phyloP scores from a whole-genome alignment of 331 rosid genomes.

The Malus hybrid region DNA sequence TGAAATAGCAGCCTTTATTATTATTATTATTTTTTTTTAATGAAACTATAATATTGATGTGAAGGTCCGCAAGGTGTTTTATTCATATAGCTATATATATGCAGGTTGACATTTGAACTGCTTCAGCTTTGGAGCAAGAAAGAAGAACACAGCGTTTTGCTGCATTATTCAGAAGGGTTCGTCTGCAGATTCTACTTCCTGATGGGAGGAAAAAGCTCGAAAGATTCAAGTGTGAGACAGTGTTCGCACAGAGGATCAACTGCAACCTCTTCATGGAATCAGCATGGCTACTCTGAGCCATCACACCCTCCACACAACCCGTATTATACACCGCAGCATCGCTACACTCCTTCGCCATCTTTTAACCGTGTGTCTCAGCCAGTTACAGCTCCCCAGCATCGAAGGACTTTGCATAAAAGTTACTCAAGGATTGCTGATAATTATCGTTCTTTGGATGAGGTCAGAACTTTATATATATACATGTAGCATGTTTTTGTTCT shows the following conservation, averaged over 20 bases:
- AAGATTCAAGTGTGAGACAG: constrained; percentile 27
- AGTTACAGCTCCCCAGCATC: constrained; percentile 4
- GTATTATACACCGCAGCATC: constrained; percentile 35
- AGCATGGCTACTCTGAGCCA: constrained; percentile 34
- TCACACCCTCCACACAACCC: constrained; percentile 30
- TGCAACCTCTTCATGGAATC: constrained; percentile 48
- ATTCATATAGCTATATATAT: background rate
- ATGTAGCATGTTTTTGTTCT: background rate
- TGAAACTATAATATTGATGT: background rate
- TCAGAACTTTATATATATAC: background rate
- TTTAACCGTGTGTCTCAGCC: constrained; percentile 22
- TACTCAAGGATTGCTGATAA: constrained; percentile 70
- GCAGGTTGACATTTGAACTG: background rate
- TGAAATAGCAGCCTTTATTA: background rate
- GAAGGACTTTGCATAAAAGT: constrained; percentile 36
- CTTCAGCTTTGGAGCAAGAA: background rate
- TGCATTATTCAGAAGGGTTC: constrained; percentile 12
- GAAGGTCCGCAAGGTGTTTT: background rate
- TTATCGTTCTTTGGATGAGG: constrained; percentile 78
- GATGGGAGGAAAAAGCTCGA: constrained; percentile 59
- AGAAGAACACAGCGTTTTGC: background rate
- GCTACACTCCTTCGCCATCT: constrained; percentile 30
- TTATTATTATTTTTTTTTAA: background rate
- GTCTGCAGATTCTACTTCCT: background rate
- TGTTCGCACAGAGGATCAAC: constrained; percentile 19